These are phyloP conservation scores for Rubia peregrina DNA, from an alignment of 305 asterid genomes.

Conservation along the genomic window DNA sequence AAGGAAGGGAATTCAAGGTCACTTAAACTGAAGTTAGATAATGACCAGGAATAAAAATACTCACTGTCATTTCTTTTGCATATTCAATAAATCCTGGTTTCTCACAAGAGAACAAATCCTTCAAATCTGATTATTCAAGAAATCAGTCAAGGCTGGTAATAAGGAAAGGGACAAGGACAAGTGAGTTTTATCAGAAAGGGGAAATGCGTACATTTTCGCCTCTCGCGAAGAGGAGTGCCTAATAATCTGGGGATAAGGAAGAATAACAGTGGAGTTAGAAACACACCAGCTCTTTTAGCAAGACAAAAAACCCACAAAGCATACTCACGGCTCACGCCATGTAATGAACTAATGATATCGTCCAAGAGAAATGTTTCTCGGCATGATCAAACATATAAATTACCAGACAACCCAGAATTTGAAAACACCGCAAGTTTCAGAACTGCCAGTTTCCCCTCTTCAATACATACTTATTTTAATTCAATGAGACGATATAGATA, in stretches of 20 bases:
- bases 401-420: neutral
- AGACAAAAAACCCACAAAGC: neutral
- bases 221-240: constrained; percentile 59
- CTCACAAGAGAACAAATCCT: constrained; percentile 57
- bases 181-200: constrained; percentile 18
- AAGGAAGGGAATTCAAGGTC: constrained; percentile 20
- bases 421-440: neutral
- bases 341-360: neutral
- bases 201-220: constrained; percentile 58
- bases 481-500: neutral
- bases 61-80: constrained; percentile 75
- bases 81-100: constrained; percentile 71
- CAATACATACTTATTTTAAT: neutral
- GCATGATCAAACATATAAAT: neutral
- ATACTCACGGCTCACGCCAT: neutral
- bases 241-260: constrained; percentile 53
- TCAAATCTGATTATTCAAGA: constrained; percentile 40
- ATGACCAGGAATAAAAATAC: constrained; percentile 18
- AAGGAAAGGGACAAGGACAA: constrained; percentile 7
- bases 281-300: neutral
- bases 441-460: neutral
- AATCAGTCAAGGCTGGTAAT: neutral
- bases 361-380: neutral
- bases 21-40: constrained; percentile 8
- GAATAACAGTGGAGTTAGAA: constrained; percentile 1